phyloP scores from a whole-genome alignment of 2,329 filamentous ascomycete species.

The Pezicula carpinea region DNA sequence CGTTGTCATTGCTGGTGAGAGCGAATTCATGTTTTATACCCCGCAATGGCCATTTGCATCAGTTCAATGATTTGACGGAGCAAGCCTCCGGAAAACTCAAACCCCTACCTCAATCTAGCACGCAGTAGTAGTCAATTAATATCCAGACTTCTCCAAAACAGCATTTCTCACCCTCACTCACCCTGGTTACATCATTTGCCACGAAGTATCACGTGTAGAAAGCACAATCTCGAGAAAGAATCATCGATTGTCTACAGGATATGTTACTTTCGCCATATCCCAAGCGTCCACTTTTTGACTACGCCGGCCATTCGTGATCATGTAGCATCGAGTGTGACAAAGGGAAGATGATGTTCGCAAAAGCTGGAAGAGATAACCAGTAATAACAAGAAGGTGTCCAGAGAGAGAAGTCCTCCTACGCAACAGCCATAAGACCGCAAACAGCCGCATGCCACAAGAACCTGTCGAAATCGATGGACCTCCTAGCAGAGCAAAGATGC shows the following conservation, averaged over 20 bases:
- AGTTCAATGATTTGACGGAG: too few species aligned
- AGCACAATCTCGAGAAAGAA: slow-evolving; percentile 3
- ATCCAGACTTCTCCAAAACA: neutral
- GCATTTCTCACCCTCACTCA: too few species aligned
- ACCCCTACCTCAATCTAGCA: too few species aligned
- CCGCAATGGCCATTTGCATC: too few species aligned
- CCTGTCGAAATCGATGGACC: slow-evolving; percentile 19
- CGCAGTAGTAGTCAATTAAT: neutral
- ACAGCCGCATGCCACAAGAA: slow-evolving; percentile 26
- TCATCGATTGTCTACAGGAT: slow-evolving; percentile 27
- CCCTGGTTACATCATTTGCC: too few species aligned
- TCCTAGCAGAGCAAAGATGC: slow-evolving; percentile 14
- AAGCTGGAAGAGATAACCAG: slow-evolving; percentile 31
- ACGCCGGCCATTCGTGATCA: slow-evolving; percentile 29
- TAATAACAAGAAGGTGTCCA: slow-evolving; percentile 38
- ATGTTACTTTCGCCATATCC: slow-evolving; percentile 22
- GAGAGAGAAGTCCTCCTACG: slow-evolving; percentile 35
- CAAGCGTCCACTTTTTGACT: slow-evolving; percentile 28
- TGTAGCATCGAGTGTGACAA: slow-evolving; percentile 25
- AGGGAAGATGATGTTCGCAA: slow-evolving; percentile 23
- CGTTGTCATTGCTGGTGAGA: too few species aligned
- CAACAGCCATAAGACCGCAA: slow-evolving; percentile 38
- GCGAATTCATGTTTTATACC: too few species aligned
- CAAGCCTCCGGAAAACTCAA: too few species aligned
- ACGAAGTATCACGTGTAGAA: slow-evolving; percentile 2